Evolutionary conservation across 805 yeast genomes (phyloP).

Genomic region (Suhomyces kilbournensis): DNA sequence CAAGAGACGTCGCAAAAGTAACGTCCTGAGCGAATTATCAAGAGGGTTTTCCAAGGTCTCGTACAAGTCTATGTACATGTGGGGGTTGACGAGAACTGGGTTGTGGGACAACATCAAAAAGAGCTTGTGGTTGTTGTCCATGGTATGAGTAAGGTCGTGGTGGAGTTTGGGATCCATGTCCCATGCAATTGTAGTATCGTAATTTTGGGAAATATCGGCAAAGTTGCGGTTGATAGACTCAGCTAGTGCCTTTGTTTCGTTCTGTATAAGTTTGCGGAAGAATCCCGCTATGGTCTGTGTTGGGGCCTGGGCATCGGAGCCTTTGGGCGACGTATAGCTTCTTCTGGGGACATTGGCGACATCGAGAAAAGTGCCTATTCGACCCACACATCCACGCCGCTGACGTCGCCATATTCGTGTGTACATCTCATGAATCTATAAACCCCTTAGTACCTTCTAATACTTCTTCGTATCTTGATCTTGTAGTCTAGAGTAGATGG

Average conservation of each 20-base stretch:
- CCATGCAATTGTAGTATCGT: background rate
- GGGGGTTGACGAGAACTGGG: slow-evolving; percentile 31
- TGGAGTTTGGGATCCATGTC: slow-evolving; percentile 13
- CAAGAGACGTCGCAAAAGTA: slow-evolving; percentile 26
- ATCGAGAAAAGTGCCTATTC: background rate
- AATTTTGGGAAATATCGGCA: background rate
- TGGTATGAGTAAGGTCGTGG: slow-evolving; percentile 17
- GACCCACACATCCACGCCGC: background rate
- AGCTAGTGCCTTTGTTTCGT: slow-evolving; percentile 10
- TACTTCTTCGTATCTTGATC: too few relatives aligned
- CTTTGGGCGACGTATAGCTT: background rate
- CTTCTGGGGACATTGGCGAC: background rate
- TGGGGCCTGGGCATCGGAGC: background rate
- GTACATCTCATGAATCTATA: background rate
- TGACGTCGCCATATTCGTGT: slow-evolving; percentile 2
- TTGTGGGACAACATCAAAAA: slow-evolving; percentile 27
- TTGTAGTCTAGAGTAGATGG: too few relatives aligned
- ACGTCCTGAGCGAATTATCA: slow-evolving; percentile 17
- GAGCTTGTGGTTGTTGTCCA: slow-evolving; percentile 31
- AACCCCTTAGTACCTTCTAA: too few relatives aligned
- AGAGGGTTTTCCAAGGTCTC: slow-evolving; percentile 15
- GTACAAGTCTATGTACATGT: slow-evolving; percentile 20
- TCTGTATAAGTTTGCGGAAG: slow-evolving; percentile 8
- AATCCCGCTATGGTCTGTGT: slow-evolving; percentile 4
- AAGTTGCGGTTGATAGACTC: slow-evolving; percentile 8